Evolutionary conservation across 306 rosid genomes (phyloP).

Genomic region (cucumber (Cucumis sativus)): Cucumber_9930_V3 NC_026657.2:5828501-5829000

Average conservation of each 20-base stretch:
- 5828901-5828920: too few relatives aligned
- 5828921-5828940: too few relatives aligned
- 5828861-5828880: too few relatives aligned
- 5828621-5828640: not conserved
- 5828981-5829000: too few relatives aligned
- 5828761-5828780: not conserved
- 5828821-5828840: not conserved
- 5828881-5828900: too few relatives aligned
- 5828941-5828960: too few relatives aligned
- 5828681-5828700: not conserved
- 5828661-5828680: not conserved
- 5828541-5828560: not conserved
- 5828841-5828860: not conserved
- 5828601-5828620: not conserved
- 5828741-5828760: not conserved
- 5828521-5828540: not conserved
- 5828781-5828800: not conserved
- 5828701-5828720: not conserved
- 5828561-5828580: not conserved
- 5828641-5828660: not conserved
- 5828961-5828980: too few relatives aligned
- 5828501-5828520: not conserved
- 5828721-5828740: not conserved
- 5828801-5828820: not conserved
- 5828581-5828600: not conserved